phyloP scores from a whole-genome alignment of 106 monocot genomes.

The Acanthochlamys bracteata region DNA sequence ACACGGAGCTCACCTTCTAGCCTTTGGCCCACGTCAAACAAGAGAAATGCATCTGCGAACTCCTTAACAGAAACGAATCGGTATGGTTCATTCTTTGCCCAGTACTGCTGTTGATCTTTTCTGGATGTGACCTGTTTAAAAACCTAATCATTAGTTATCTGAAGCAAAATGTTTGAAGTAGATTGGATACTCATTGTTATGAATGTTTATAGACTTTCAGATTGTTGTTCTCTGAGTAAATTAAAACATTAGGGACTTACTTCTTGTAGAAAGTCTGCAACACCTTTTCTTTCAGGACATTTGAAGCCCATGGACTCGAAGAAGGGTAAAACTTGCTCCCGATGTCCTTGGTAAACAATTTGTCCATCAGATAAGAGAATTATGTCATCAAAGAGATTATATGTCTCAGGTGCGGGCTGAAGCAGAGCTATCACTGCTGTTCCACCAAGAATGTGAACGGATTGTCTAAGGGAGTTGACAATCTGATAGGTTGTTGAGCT shows the following conservation, averaged over 20 bases:
- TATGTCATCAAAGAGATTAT: conserved; percentile 59
- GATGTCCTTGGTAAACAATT: conserved; percentile 61
- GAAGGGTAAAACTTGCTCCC: conserved; percentile 55
- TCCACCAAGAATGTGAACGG: conserved; percentile 51
- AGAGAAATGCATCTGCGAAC: conserved; percentile 40
- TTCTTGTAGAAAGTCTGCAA: conserved; percentile 69
- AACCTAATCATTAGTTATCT: neutral
- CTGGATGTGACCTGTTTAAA: conserved; percentile 50
- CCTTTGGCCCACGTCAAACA: conserved; percentile 34
- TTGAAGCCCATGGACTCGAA: conserved; percentile 54
- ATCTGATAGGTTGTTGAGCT: conserved; percentile 64
- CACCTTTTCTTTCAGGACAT: conserved; percentile 69
- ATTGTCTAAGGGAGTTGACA: conserved; percentile 47
- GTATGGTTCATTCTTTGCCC: conserved; percentile 38
- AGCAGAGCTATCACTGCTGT: conserved; percentile 60
- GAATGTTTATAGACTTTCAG: too few species aligned
- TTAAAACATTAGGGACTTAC: conserved; percentile 15
- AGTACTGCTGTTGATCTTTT: conserved; percentile 67
- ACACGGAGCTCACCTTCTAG: conserved; percentile 27
- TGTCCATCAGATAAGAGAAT: conserved; percentile 64
- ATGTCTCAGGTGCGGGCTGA: conserved; percentile 71
- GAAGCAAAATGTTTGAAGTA: neutral
- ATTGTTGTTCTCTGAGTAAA: too few species aligned
- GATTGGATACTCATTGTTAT: too few species aligned
- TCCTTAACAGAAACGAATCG: conserved; percentile 42